Evolutionary conservation across 306 rosid genomes (phyloP).

Genomic region (Luffa aegyptiaca): DNA sequence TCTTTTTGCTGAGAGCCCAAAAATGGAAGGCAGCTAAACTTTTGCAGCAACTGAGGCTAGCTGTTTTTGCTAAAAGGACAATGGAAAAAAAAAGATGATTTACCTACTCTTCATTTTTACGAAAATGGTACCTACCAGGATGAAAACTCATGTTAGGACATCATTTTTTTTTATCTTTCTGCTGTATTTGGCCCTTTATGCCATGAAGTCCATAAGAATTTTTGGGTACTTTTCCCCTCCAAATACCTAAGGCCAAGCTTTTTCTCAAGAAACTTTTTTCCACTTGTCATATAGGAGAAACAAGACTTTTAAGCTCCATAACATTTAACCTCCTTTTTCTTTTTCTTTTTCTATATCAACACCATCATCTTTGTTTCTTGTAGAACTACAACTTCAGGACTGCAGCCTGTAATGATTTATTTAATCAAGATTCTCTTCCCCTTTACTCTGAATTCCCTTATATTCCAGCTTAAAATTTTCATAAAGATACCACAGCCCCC

Average conservation of each 20-base stretch:
- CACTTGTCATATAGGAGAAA: not conserved
- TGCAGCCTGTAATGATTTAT: no score
- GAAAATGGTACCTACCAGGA: not conserved
- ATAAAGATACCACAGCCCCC: no score
- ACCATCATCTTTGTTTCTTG: no score
- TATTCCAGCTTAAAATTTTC: no score
- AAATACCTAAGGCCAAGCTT: not conserved
- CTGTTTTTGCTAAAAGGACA: not conserved
- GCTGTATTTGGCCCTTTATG: not conserved
- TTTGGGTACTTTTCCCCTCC: not conserved
- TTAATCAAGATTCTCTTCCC: no score
- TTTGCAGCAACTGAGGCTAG: not conserved
- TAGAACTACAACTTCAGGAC: no score
- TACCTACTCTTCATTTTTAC: not conserved
- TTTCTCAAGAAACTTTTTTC: not conserved
- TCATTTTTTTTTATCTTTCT: not conserved
- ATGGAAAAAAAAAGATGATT: not conserved
- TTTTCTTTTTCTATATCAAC: no score
- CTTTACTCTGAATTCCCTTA: no score
- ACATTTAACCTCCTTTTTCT: no score
- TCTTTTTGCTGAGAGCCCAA: not conserved
- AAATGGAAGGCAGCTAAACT: not conserved
- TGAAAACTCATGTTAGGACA: not conserved
- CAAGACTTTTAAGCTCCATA: not conserved
- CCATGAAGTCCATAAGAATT: not conserved